Percentiles rank a stretch among this genome's conserved stretches.
Conservation (phyloP, 331 rosid genomes). For the Phaseolus coccineus region DNA sequence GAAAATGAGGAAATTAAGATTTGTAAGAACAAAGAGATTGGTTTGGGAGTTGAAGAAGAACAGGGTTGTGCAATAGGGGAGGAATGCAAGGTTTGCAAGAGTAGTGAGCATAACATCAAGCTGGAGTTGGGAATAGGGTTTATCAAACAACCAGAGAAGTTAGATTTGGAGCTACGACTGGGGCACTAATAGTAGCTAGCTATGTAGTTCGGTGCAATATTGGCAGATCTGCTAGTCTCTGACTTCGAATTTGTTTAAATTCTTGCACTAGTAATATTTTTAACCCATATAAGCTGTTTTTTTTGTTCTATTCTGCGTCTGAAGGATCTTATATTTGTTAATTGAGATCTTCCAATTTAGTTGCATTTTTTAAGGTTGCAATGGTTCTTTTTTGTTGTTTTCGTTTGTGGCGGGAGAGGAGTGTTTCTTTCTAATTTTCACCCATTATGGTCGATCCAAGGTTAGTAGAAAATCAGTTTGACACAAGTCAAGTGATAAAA, state of each 20-base stretch:
- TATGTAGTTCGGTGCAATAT: slow-evolving; percentile 24
- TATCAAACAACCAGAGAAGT: slow-evolving; percentile 53
- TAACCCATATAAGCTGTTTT: not conserved
- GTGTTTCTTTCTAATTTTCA: not conserved
- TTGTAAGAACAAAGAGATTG: slow-evolving; percentile 26
- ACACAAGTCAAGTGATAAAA: not conserved
- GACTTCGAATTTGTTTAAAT: slow-evolving; percentile 11
- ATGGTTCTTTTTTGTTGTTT: slow-evolving; percentile 21
- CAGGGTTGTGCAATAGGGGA: slow-evolving; percentile 33
- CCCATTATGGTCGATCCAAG: slow-evolving; percentile 30
- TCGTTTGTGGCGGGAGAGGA: not conserved
- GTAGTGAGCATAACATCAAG: slow-evolving; percentile 38
- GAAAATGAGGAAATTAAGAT: slow-evolving; percentile 22
- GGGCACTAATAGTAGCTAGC: slow-evolving; percentile 45
- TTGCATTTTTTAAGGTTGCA: slow-evolving; percentile 2
- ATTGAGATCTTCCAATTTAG: slow-evolving; percentile 12
- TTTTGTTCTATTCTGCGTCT: slow-evolving; percentile 31
- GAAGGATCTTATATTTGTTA: slow-evolving; percentile 30
- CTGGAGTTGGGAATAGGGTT: slow-evolving; percentile 63
- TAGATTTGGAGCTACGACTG: slow-evolving; percentile 80
- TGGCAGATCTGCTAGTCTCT: slow-evolving; percentile 5
- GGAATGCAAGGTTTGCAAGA: slow-evolving; percentile 40
- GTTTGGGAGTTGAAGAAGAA: slow-evolving; percentile 31
- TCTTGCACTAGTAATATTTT: slow-evolving; percentile 37
- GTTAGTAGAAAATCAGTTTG: not conserved